Base-by-base conservation (phyloP, 2,329 filamentous ascomycete genomes). In the Venturia effusa region DNA sequence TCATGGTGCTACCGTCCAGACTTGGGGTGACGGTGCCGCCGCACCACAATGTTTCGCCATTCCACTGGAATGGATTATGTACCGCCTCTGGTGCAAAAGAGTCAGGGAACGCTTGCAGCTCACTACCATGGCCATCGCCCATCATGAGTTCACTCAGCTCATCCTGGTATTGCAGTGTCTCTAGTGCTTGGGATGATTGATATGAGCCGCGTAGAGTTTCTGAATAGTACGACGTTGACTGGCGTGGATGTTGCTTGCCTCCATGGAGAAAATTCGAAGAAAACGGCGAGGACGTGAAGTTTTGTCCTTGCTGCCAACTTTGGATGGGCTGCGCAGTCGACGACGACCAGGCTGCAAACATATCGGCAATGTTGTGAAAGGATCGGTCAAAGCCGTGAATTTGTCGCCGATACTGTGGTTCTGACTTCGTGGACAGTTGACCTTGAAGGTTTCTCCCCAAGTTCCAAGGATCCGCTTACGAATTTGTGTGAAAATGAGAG, bases 141-240 rank as follows among this genome's bases (percentile, higher is more conserved):
- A 34, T 57, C 51, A 57, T 57, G 27, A 57, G 51, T 34, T 57
- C 51, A 37, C 51, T 57, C 30, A 57, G 30, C 51, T 57, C 51
- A 30, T 57, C 30, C 27, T 57, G 51, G 30, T 32, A 57, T n/a
- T 57, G 51, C 15, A 57, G 51, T 34, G 51, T 57, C 13, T 57
- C 51, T 17, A 32, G 51, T 57, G 51, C 30, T 34, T 57, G 51
- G 27, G 51, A 34, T 24, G 51, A 57, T 57, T 34, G 51, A 57
- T n/a, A 32, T 10, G 30, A 57, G 30, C 51, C n/a, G 30, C 51
- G 51, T 4, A 57, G 17, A 19, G 27, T 34, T 7, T 57, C 51
- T 19, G 51, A 34, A 57, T 34, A 57, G 30, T 57, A 32, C 4
- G 51, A 11, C 4, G 22, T 15, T 34, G 30, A 34, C 27, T 34